Conservation (phyloP, 768 basidiomycete species). For the Hebeloma cylindrosporum region DNA sequence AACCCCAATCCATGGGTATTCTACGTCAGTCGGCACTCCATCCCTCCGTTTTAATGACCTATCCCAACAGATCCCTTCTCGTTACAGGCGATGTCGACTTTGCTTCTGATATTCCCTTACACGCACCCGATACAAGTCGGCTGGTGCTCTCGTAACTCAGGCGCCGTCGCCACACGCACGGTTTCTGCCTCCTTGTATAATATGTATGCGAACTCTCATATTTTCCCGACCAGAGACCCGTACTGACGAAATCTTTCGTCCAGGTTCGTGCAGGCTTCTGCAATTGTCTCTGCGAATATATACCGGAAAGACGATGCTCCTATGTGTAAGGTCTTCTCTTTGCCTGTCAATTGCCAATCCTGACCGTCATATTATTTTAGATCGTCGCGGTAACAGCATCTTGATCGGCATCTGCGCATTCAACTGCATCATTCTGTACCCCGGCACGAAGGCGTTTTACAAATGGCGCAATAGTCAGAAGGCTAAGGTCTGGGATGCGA, state of each 20-base stretch:
- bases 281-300: constrained; percentile 52
- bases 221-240: neutral
- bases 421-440: constrained; percentile 53
- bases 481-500: constrained; percentile 55
- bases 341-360: neutral
- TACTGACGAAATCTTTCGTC: neutral
- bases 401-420: constrained; percentile 54
- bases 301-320: constrained; percentile 61
- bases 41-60: no score
- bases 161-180: constrained; percentile 58
- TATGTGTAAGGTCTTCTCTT: constrained; percentile 39
- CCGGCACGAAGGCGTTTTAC: constrained; percentile 54
- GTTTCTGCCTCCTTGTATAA: constrained; percentile 62
- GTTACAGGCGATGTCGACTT: constrained; percentile 18
- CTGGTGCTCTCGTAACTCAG: constrained; percentile 62
- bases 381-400: constrained; percentile 55
- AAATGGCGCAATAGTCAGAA: constrained; percentile 57
- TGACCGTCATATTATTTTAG: constrained; percentile 30
- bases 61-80: neutral
- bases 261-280: constrained; percentile 28
- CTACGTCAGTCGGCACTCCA: constrained; percentile 42
- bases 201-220: constrained; percentile 34
- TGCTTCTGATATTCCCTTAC: constrained; percentile 28
- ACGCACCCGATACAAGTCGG: constrained; percentile 55
- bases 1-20: constrained; percentile 53